Evolutionary conservation across 177 flowering plant species (phyloP).

Genomic region (Tripterygium wilfordii): DNA sequence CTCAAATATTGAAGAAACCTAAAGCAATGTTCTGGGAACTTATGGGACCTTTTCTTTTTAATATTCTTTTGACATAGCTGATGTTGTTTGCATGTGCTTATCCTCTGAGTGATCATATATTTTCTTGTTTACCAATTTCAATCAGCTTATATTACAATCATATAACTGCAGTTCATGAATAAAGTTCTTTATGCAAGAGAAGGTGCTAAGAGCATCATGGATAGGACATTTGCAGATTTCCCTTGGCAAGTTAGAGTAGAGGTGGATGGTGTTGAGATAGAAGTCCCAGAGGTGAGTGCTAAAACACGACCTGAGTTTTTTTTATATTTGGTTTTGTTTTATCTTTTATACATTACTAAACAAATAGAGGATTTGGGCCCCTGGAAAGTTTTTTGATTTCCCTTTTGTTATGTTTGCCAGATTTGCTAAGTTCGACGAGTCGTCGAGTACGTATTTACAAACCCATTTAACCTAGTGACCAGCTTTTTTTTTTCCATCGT

Average conservation of each 20-base stretch:
- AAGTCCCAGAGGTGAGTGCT: slow-evolving; percentile 86
- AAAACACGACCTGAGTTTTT: background rate
- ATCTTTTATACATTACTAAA: too few relatives aligned
- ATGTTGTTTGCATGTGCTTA: background rate
- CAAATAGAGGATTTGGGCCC: too few relatives aligned
- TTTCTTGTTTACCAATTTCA: background rate
- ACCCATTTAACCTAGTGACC: too few relatives aligned
- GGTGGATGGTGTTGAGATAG: slow-evolving; percentile 84
- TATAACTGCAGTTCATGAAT: slow-evolving; percentile 76
- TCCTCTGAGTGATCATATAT: background rate
- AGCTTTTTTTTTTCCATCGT: too few relatives aligned
- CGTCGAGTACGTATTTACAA: too few relatives aligned
- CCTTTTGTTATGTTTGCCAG: too few relatives aligned
- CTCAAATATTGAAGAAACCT: too few relatives aligned
- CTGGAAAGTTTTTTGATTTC: too few relatives aligned
- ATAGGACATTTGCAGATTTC: slow-evolving; percentile 79
- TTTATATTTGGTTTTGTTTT: background rate
- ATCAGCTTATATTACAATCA: background rate
- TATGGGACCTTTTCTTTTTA: too few relatives aligned
- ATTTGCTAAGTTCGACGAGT: too few relatives aligned
- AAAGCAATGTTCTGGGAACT: too few relatives aligned
- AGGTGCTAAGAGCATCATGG: slow-evolving; percentile 91
- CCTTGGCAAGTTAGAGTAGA: slow-evolving; percentile 89
- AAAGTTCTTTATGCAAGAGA: slow-evolving; percentile 94
- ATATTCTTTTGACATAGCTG: too few relatives aligned